A percentile compares a stretch with the other conserved stretches of the same genome.
Conservation (phyloP, 495 filamentous ascomycete species). For the Melanomma pulvis-pyrius region DNA sequence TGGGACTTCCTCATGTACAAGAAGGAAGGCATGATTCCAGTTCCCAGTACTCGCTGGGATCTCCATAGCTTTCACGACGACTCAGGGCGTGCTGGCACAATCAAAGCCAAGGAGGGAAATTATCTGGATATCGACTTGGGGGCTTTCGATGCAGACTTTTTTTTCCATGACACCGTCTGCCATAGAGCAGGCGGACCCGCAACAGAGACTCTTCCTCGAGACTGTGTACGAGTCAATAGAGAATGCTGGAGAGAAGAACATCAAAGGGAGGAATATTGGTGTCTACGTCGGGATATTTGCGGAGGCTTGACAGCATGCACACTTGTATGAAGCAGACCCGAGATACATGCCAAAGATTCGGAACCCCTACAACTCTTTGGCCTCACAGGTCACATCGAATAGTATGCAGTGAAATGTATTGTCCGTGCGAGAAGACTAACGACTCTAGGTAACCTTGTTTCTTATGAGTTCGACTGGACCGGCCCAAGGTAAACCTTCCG, state of each 20-base stretch:
- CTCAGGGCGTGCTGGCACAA: not conserved
- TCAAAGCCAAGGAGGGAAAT: conserved; percentile 1
- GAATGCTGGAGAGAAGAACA: conserved; percentile 15
- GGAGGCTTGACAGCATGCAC: too few species aligned
- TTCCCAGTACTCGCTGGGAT: conserved; percentile 1
- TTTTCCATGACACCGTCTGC: too few species aligned
- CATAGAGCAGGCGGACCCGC: too few species aligned
- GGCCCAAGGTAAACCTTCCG: too few species aligned
- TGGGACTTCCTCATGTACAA: conserved; percentile 18
- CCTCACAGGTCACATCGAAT: conserved; percentile 2
- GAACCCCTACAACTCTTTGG: not conserved
- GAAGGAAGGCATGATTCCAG: not conserved
- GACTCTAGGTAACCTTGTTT: conserved; percentile 16
- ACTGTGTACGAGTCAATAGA: conserved; percentile 8
- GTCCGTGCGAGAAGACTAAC: too few species aligned
- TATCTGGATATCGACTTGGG: conserved; percentile 7
- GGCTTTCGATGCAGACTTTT: conserved; percentile 1
- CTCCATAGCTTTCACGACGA: not conserved
- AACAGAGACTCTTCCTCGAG: conserved; percentile 11
- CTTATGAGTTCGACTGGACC: conserved; percentile 14
- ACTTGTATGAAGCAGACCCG: too few species aligned
- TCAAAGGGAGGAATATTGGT: conserved; percentile 5
- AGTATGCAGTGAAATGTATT: too few species aligned
- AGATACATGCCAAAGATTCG: conserved; percentile 8
- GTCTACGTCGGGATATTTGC: conserved; percentile 1